Evolutionary conservation across 352 stramenopile genomes (phyloP), one percentile per base, ranked within the genome.

Genomic region (Globisporangium rhizosaccharum): DNA sequence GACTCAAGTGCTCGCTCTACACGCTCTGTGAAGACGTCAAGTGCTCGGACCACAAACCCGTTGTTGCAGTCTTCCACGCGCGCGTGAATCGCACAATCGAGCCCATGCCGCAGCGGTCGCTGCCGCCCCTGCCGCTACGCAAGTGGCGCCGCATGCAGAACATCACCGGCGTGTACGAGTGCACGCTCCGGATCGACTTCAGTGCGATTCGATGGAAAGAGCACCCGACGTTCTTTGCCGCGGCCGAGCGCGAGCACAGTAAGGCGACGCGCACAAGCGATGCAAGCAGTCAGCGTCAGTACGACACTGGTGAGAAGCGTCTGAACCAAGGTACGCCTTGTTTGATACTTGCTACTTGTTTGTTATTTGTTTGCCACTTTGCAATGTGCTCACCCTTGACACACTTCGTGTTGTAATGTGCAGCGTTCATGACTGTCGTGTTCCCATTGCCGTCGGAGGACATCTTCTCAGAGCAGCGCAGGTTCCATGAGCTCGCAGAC

Each of bases 21-120:
- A 75, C 70, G 6, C 90, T 82, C 18, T 87, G 74, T 51, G 87
- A 96, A 51, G 67, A 76, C 39, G 73, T 94, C 1, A 79, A 57
- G 37, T 84, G 70, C 57, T 94, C 83, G 18, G 88, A 96, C 69
- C 88, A 96, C 61, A 92, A 92, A 51, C 83, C 88, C 0, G 88
- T 96, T 18, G 58, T 82, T 9, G 82, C 74, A 36, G 63, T 90
- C 11, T 94, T 92, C 57, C 72, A 90, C 56, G 75, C 73, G 47
- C 73, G 78, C 28, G 77, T 89, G 36, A 76, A 92, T 56, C 78
- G 78, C 26, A 65, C 81, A 25, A 64, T 76, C 28, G 51, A 81
- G 20, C 77, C 79, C 1, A 73, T 88, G 62, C 82, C 69, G 66
- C 70, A 53, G 59, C 78, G 48, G n/a, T 73, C 18, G 52, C 71